Percentiles rank a stretch among this genome's conserved stretches.
phyloP scores from a whole-genome alignment of 2,329 filamentous ascomycete species.

The Aphanoascus verrucosus region DNA sequence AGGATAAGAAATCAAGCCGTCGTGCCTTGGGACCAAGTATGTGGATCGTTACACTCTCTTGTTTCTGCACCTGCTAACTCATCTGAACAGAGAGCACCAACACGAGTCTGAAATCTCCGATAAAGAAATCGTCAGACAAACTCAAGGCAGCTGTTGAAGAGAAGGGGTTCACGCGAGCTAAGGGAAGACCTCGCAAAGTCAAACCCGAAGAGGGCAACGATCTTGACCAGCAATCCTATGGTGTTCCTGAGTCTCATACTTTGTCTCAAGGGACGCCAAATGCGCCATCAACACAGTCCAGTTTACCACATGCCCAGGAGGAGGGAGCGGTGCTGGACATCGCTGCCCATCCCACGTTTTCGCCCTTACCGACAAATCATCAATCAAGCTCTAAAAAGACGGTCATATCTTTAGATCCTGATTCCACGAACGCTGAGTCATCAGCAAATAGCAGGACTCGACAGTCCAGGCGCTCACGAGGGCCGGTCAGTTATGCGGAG shows the following conservation, averaged over 20 bases:
- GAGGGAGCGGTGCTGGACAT: neutral
- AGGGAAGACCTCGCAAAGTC: neutral
- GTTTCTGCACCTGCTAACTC: neutral
- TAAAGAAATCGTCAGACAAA: constrained; percentile 18
- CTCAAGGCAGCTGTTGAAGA: neutral
- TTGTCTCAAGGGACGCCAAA: neutral
- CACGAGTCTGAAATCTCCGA: constrained; percentile 30
- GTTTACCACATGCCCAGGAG: neutral
- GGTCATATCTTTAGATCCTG: neutral
- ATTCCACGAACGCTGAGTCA: neutral
- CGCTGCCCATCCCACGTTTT: neutral
- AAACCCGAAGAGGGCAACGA: neutral
- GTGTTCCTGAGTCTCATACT: neutral
- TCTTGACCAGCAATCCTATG: neutral
- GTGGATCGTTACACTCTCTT: constrained; percentile 17
- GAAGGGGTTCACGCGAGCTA: neutral
- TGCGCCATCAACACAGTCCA: neutral
- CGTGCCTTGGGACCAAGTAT: constrained; percentile 34
- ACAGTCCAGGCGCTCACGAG: constrained; percentile 47
- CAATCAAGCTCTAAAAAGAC: neutral
- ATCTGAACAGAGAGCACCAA: constrained; percentile 39
- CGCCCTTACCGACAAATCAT: neutral
- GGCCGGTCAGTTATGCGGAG: constrained; percentile 68
- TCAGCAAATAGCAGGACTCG: constrained; percentile 6
- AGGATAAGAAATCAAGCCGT: constrained; percentile 9